phyloP scores from a whole-genome alignment of 192 early-diverging fungal species.

The Dispira parvispora region DNA sequence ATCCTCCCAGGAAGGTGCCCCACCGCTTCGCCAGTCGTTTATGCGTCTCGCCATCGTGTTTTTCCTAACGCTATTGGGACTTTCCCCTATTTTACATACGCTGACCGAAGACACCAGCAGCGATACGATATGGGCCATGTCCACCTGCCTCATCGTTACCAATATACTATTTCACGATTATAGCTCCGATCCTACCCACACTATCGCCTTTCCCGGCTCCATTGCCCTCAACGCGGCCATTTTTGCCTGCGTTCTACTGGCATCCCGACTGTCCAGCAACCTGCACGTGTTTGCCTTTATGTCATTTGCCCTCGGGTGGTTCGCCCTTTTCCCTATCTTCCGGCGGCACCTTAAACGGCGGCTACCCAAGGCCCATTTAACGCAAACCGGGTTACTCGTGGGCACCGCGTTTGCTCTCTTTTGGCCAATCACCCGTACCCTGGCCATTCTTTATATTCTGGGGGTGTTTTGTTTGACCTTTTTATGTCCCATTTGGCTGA shows the following conservation, averaged over 20 bases:
- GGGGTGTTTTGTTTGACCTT: constrained; percentile 66
- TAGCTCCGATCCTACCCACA: constrained; percentile 19
- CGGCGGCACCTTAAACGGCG: constrained; percentile 56
- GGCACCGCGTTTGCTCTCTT: constrained; percentile 43
- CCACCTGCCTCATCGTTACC: constrained; percentile 59
- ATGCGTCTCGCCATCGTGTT: constrained; percentile 53
- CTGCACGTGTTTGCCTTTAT: constrained; percentile 77
- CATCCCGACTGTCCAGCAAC: constrained; percentile 69
- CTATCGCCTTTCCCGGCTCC: constrained; percentile 69
- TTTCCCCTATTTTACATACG: constrained; percentile 82
- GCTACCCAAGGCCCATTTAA: constrained; percentile 11
- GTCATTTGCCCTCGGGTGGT: constrained; percentile 76
- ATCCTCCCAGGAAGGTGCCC: neutral
- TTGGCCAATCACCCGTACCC: constrained; percentile 44
- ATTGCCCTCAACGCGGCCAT: constrained; percentile 95
- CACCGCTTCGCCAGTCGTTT: constrained; percentile 4
- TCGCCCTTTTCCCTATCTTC: constrained; percentile 89
- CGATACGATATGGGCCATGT: constrained; percentile 90
- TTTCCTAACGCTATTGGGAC: constrained; percentile 54
- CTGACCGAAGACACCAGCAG: constrained; percentile 75
- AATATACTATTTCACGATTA: constrained; percentile 91
- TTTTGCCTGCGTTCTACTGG: constrained; percentile 81
- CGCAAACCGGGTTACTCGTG: constrained; percentile 23
- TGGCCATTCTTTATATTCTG: constrained; percentile 48
- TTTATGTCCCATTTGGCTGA: constrained; percentile 80